Evolutionary conservation across 352 stramenopile species (phyloP).

Genomic region (Aphanomyces euteiches): DNA sequence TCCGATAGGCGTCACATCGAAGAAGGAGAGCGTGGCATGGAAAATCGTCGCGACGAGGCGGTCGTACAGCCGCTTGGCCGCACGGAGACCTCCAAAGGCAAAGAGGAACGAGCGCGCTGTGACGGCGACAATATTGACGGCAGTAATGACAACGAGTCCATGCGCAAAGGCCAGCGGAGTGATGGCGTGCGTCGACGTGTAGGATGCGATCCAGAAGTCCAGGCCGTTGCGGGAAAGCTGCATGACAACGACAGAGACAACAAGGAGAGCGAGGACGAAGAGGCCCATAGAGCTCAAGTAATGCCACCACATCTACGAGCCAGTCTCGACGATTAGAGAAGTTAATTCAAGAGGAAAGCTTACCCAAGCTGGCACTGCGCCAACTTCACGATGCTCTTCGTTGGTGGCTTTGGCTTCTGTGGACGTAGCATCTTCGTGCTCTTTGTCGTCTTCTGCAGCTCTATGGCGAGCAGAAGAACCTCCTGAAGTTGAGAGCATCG

Average conservation of each 20-base stretch:
- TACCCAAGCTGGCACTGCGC: constrained; percentile 39
- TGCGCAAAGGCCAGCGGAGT: constrained; percentile 48
- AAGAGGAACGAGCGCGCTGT: constrained; percentile 83
- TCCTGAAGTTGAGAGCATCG: neutral
- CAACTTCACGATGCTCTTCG: constrained; percentile 64
- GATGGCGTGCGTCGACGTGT: constrained; percentile 59
- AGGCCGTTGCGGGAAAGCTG: constrained; percentile 74
- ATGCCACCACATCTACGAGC: constrained; percentile 51
- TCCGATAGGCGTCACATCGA: constrained; percentile 59
- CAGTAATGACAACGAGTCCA: constrained; percentile 59
- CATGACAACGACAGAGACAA: constrained; percentile 59
- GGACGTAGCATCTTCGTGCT: constrained; percentile 1
- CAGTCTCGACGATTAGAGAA: neutral
- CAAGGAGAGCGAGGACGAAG: constrained; percentile 44
- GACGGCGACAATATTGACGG: constrained; percentile 60
- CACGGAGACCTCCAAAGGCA: constrained; percentile 66
- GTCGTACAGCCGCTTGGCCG: constrained; percentile 58
- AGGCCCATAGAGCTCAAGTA: constrained; percentile 58
- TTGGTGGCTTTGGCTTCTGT: constrained; percentile 8
- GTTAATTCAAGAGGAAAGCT: neutral
- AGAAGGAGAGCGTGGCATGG: constrained; percentile 56
- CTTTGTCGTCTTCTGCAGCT: neutral
- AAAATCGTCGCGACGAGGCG: constrained; percentile 56
- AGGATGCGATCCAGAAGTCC: constrained; percentile 81
- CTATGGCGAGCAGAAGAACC: neutral